Evolutionary conservation across 2,329 filamentous ascomycete species (phyloP).

Genomic region (Huntiella abstrusa): DNA sequence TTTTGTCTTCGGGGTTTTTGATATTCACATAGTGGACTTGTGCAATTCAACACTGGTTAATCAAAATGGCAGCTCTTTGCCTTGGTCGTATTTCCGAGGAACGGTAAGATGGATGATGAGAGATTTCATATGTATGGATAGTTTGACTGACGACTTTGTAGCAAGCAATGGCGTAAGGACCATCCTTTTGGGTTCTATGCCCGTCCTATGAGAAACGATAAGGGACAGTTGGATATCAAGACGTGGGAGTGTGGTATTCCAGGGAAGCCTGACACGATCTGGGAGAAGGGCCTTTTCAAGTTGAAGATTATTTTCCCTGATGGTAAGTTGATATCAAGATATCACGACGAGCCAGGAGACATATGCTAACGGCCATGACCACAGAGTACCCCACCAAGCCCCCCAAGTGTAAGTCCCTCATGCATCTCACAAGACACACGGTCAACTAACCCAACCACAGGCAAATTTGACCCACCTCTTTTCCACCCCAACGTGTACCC

Average conservation of each 20-base stretch:
- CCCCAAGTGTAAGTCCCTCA: conserved; percentile 66
- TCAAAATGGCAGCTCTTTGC: no score
- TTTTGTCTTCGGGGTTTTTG: no score
- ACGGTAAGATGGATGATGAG: background rate
- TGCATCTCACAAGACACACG: background rate
- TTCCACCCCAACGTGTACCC: conserved; percentile 99
- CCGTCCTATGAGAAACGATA: conserved; percentile 56
- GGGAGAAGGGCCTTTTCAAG: conserved; percentile 97
- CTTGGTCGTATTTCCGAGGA: no score
- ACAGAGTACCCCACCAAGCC: conserved; percentile 96
- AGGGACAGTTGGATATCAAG: conserved; percentile 79
- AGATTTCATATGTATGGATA: background rate
- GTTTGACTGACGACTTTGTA: conserved; percentile 19
- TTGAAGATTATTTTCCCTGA: conserved; percentile 84
- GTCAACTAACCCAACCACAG: conserved; percentile 25
- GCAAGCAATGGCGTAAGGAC: conserved; percentile 91
- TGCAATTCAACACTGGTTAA: no score
- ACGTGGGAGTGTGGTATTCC: conserved; percentile 93
- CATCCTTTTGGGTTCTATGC: conserved; percentile 97
- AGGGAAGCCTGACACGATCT: conserved; percentile 90
- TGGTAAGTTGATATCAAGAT: conserved; percentile 35
- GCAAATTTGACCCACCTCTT: conserved; percentile 88
- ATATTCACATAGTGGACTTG: no score
- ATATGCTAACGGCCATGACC: conserved; percentile 3
- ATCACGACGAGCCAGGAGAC: background rate